These are phyloP conservation scores for Coemansia sp. DNA, from an alignment of 192 early-diverging fungal species.

Conservation along the genomic window DNA sequence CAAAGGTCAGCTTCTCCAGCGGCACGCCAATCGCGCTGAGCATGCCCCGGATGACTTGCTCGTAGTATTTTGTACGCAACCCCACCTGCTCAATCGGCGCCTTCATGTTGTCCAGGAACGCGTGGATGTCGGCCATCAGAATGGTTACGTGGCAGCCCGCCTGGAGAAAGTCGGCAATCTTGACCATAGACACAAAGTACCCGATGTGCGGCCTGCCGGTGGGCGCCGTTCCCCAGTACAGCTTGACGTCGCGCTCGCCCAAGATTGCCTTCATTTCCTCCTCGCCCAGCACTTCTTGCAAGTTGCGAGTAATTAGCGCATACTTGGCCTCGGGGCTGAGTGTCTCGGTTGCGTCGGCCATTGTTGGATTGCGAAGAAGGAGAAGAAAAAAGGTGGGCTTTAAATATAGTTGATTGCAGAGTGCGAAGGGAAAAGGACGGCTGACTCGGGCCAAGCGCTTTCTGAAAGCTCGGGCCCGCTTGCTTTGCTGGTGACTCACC, in stretches of 20 bases:
- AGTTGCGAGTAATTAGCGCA: slow-evolving; percentile 86
- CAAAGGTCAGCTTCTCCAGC: slow-evolving; percentile 90
- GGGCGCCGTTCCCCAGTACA: slow-evolving; percentile 99
- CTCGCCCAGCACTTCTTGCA: slow-evolving; percentile 92
- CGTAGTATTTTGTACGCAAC: slow-evolving; percentile 92
- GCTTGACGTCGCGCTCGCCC: slow-evolving; percentile 82
- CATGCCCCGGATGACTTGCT: slow-evolving; percentile 86
- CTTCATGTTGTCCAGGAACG: slow-evolving; percentile 98
- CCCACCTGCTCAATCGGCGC: slow-evolving; percentile 91
- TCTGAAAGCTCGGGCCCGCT: not conserved
- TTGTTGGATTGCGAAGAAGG: slow-evolving; percentile 7
- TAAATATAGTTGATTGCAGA: not conserved
- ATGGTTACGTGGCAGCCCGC: slow-evolving; percentile 92
- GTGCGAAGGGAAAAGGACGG: not conserved
- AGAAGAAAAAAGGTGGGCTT: slow-evolving; percentile 12
- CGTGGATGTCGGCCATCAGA: slow-evolving; percentile 95
- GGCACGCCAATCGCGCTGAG: slow-evolving; percentile 92
- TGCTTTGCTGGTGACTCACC: not conserved
- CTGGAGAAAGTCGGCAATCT: slow-evolving; percentile 94
- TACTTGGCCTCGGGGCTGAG: slow-evolving; percentile 67
- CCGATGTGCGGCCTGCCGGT: slow-evolving; percentile 97
- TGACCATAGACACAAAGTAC: slow-evolving; percentile 98
- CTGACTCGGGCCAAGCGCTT: not conserved
- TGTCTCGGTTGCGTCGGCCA: slow-evolving; percentile 14
- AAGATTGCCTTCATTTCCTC: slow-evolving; percentile 87